Base-by-base conservation (phyloP, 495 filamentous ascomycete genomes). In the Penicillium herquei region DNA sequence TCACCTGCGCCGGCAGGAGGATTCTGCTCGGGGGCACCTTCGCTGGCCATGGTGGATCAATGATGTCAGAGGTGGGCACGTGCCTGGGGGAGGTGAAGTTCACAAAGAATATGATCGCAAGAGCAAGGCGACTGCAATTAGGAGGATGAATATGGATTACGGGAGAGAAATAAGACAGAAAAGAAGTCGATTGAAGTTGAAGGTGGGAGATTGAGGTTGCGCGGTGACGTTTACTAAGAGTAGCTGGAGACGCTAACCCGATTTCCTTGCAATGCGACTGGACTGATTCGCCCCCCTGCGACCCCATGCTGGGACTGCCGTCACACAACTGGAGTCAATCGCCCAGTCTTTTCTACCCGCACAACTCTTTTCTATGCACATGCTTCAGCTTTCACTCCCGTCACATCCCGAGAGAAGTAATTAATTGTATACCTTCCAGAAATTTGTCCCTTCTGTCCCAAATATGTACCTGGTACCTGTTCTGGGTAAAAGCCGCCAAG, bases 191-290 rank as follows among this genome's bases (percentile, higher is more conserved):
- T 57, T 58, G 46, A 57, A 47, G 31, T 58, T 31, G 33, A 21
- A 54, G 53, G 51, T 45, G 48, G 35, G 33, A 54, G 70, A 52
- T 53, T 68, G 70, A 73, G 67, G 69, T 73, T 68, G 69, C 68
- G 66, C 66, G 59, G 69, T 75, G 70, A 73, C 70, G 70, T 73
- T 71, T 65, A 70, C 67, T 70, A 68, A 68, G 59, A 52, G 51
- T 44, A 61, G 52, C 55, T 58, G 54, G 57, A 47, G 60, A 57
- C 61, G 57, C 64, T 72, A 65, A 64, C 56, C 54, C 57, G 47
- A 57, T 71, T 63, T 52, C 56, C 58, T 54, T 62, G 35, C 46
- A 42, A 33, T 56, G 30, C 51, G 39, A 47, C 37, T 57, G 60
- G 55, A 45, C 52, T 59, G 65, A 54, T 57, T 57, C 61, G 66